These are phyloP conservation scores for Simplicillium aogashimaense DNA, from an alignment of 2,329 filamentous ascomycete species.

Conservation along the genomic window DNA sequence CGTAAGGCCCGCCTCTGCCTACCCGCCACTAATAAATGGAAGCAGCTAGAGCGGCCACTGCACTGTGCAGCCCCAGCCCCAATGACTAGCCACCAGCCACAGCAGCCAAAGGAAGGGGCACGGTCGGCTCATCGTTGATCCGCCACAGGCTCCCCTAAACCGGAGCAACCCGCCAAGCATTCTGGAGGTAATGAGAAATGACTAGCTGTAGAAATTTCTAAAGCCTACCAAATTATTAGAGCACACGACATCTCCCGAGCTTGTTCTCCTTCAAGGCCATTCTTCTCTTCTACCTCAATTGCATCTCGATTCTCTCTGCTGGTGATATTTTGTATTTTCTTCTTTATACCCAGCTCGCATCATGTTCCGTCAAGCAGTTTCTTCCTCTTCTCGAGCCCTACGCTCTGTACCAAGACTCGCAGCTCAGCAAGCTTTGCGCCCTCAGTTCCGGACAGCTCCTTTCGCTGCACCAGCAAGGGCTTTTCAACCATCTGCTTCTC, in stretches of 20 bases:
- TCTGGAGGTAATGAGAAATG: background rate
- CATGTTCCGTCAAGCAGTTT: constrained; percentile 37
- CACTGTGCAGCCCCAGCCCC: background rate
- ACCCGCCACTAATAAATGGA: constrained; percentile 1
- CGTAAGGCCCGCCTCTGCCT: constrained; percentile 13
- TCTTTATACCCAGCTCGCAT: constrained; percentile 6
- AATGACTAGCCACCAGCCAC: background rate
- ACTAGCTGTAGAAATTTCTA: constrained; percentile 6
- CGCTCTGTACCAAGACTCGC: constrained; percentile 27
- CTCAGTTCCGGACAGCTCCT: constrained; percentile 24
- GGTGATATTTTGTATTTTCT: constrained; percentile 1
- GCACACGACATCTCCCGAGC: constrained; percentile 1
- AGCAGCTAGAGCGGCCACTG: background rate
- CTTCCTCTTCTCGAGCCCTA: constrained; percentile 32
- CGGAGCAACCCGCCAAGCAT: constrained; percentile 6
- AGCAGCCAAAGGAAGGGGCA: background rate
- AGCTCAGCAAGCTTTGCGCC: constrained; percentile 23
- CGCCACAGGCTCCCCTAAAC: constrained; percentile 7
- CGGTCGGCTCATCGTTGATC: constrained; percentile 7
- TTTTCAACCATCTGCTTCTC: constrained; percentile 21
- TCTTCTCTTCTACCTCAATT: constrained; percentile 2
- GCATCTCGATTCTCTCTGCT: constrained; percentile 1
- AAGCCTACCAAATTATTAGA: background rate
- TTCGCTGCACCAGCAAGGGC: constrained; percentile 25
- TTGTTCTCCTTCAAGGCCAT: background rate